A percentile compares a stretch with the other conserved stretches of the same genome.
Conservation (phyloP, 352 stramenopile genomes). For the Pythium aphanidermatum region DNA sequence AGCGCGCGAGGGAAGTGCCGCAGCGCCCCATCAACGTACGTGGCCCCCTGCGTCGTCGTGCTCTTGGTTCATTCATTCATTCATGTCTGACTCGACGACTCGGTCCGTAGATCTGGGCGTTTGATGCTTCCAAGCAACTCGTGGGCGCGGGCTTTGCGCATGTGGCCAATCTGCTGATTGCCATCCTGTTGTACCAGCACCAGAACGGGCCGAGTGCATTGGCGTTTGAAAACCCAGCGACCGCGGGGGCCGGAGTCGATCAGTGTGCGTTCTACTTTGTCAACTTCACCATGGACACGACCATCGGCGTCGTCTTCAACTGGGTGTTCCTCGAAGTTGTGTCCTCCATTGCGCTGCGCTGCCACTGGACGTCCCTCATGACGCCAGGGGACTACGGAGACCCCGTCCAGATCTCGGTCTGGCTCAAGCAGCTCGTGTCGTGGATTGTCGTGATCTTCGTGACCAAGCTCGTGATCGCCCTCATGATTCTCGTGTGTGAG, state of each 20-base stretch:
- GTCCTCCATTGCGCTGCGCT: conserved; percentile 44
- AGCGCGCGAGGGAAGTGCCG: conserved; percentile 65
- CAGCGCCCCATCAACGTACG: conserved; percentile 65
- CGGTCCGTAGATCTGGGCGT: conserved; percentile 48
- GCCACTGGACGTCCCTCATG: conserved; percentile 49
- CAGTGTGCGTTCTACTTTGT: conserved; percentile 88
- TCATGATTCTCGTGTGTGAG: conserved; percentile 66
- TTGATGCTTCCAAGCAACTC: conserved; percentile 85
- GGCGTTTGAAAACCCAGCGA: too few species aligned
- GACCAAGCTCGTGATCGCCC: conserved; percentile 74
- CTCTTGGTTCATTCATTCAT: neutral
- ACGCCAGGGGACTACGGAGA: conserved; percentile 78
- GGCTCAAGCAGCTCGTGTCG: conserved; percentile 66
- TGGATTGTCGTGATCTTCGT: conserved; percentile 80
- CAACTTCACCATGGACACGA: conserved; percentile 86
- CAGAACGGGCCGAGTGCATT: conserved; percentile 29
- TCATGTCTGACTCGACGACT: neutral
- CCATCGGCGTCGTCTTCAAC: conserved; percentile 79
- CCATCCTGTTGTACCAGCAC: conserved; percentile 77
- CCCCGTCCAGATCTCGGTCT: conserved; percentile 47
- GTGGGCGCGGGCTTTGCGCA: conserved; percentile 80
- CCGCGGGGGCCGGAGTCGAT: conserved; percentile 16
- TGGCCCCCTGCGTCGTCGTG: conserved; percentile 1
- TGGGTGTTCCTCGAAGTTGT: conserved; percentile 66
- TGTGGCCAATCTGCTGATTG: conserved; percentile 82